Evolutionary conservation across 2,329 filamentous ascomycete species (phyloP).

Genomic region (Ophiostoma quercus): DNA sequence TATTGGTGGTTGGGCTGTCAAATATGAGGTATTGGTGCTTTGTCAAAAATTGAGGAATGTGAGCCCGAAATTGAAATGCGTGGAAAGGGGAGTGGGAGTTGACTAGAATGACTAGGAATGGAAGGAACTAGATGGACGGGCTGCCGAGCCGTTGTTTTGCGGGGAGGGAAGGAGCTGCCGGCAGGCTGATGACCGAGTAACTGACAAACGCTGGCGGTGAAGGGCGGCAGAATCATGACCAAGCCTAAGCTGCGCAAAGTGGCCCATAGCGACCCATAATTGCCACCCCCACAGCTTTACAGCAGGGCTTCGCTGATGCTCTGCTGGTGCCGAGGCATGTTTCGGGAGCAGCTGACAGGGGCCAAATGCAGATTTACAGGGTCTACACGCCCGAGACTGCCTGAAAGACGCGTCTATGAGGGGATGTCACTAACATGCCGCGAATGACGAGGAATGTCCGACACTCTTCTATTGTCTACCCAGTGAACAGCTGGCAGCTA

Average conservation of each 20-base stretch:
- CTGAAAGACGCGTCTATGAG: background rate
- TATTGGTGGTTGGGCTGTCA: constrained; percentile 36
- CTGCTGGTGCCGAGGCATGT: constrained; percentile 21
- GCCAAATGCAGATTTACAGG: background rate
- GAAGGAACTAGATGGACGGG: background rate
- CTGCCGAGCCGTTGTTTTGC: constrained; percentile 7
- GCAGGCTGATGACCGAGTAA: background rate
- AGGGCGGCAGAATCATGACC: constrained; percentile 20
- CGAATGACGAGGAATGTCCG: constrained; percentile 4
- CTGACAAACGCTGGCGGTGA: constrained; percentile 19
- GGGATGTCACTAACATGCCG: background rate
- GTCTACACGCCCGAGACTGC: background rate
- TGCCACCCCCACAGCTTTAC: constrained; percentile 15
- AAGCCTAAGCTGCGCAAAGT: background rate
- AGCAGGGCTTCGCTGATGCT: background rate
- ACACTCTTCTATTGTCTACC: background rate
- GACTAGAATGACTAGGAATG: background rate
- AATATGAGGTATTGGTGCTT: background rate
- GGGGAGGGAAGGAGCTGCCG: constrained; percentile 4
- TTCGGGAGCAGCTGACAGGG: constrained; percentile 23
- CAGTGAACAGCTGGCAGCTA: too few species aligned
- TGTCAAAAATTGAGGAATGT: background rate
- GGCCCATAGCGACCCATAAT: background rate
- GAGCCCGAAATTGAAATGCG: background rate
- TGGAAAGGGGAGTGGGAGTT: background rate